These are phyloP conservation scores for Lipomyces anomalus DNA, from an alignment of 805 yeast genomes.

Conservation along the genomic window DNA sequence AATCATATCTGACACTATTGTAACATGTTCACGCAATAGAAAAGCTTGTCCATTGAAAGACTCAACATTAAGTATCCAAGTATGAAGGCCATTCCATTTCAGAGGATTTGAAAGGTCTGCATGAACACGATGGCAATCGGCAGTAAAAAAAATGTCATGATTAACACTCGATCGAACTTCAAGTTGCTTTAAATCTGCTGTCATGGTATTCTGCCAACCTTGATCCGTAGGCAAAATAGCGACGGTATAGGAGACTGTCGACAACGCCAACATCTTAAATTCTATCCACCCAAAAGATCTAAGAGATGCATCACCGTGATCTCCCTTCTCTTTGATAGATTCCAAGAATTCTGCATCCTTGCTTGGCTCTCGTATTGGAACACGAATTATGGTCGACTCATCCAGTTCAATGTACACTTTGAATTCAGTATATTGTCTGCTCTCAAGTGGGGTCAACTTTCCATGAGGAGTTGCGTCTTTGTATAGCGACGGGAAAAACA, in stretches of 20 bases:
- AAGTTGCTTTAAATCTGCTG: constrained; percentile 45
- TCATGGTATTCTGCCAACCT: constrained; percentile 52
- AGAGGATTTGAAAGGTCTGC: constrained; percentile 66
- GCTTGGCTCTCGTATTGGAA: constrained; percentile 81
- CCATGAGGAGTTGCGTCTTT: constrained; percentile 47
- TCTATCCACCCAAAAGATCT: constrained; percentile 94
- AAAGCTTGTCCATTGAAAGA: constrained; percentile 55
- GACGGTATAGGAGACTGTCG: constrained; percentile 43
- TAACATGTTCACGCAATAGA: constrained; percentile 74
- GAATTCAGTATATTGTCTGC: constrained; percentile 54
- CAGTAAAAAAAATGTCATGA: constrained; percentile 69
- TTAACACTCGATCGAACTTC: constrained; percentile 80
- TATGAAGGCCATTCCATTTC: constrained; percentile 73
- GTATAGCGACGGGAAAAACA: constrained; percentile 63
- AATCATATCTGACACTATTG: constrained; percentile 63
- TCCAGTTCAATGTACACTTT: constrained; percentile 49
- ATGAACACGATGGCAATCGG: constrained; percentile 36
- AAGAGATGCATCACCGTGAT: constrained; percentile 28
- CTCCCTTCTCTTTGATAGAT: constrained; percentile 30
- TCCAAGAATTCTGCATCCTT: constrained; percentile 52
- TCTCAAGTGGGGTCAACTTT: constrained; percentile 43
- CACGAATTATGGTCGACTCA: constrained; percentile 62
- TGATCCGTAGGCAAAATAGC: constrained; percentile 49
- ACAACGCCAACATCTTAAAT: constrained; percentile 49
- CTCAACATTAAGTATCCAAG: constrained; percentile 56